phyloP scores from a whole-genome alignment of 441 rosid genomes.

The Populus hybrid region DNA sequence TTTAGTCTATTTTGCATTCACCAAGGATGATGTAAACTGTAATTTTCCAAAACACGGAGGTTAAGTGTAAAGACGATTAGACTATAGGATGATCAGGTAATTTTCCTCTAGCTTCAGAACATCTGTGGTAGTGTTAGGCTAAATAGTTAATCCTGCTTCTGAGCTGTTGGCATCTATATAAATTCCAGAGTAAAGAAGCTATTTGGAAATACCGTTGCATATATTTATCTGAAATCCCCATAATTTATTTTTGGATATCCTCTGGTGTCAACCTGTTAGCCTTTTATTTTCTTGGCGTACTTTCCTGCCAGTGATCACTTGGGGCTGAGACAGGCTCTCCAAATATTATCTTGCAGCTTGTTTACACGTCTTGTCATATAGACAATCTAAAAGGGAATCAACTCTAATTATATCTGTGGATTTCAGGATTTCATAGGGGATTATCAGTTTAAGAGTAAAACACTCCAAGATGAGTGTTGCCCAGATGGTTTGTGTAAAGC shows the following conservation, averaged over 20 bases:
- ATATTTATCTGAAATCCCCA: not conserved
- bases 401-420: not conserved
- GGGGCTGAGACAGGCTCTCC: not conserved
- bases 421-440: conserved; percentile 70
- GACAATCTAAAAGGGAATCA: not conserved
- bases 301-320: not conserved
- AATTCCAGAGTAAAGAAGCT: not conserved
- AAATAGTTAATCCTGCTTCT: no score
- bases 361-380: not conserved
- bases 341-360: no score
- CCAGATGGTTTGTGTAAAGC: conserved; percentile 91
- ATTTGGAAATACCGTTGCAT: not conserved
- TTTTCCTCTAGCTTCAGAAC: not conserved
- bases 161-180: not conserved
- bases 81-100: not conserved
- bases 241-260: not conserved
- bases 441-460: conserved; percentile 80
- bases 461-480: conserved; percentile 86
- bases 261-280: not conserved
- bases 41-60: not conserved
- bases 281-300: not conserved
- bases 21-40: not conserved
- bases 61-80: no score
- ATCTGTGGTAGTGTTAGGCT: not conserved
- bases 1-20: not conserved